These are phyloP conservation scores for Hygrocybe punicea DNA, from an alignment of 768 basidiomycete species.

Conservation along the genomic window DNA sequence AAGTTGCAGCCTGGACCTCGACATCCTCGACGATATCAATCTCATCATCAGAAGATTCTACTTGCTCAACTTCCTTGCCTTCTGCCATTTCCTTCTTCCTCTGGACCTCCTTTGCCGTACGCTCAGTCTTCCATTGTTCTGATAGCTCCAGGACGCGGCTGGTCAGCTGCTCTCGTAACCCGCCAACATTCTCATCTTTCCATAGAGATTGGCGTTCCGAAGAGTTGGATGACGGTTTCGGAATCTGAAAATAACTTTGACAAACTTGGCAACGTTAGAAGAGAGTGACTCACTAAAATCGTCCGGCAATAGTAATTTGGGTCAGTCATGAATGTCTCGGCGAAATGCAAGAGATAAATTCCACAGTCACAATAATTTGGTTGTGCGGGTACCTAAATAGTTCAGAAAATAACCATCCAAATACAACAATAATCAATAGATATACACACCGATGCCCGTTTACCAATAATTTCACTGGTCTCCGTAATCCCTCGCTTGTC, in stretches of 20 bases:
- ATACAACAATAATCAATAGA: neutral
- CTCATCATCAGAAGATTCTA: conserved; percentile 12
- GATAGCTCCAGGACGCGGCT: conserved; percentile 47
- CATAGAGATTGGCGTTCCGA: conserved; percentile 48
- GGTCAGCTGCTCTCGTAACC: conserved; percentile 46
- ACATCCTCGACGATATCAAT: conserved; percentile 13
- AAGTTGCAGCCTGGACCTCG: neutral
- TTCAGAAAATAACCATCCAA: neutral
- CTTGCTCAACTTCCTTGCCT: conserved; percentile 26
- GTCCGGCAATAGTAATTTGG: conserved; percentile 50
- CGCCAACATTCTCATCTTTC: conserved; percentile 47
- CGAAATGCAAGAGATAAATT: conserved; percentile 85
- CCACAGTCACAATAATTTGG: conserved; percentile 93
- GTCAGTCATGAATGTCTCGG: conserved; percentile 66
- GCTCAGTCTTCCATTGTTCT: conserved; percentile 49
- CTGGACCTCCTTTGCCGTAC: conserved; percentile 37
- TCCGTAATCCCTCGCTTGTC: conserved; percentile 55
- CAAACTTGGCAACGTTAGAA: neutral
- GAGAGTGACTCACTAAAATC: conserved; percentile 41
- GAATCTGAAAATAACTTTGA: conserved; percentile 9
- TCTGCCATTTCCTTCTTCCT: conserved; percentile 36
- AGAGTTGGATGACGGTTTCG: conserved; percentile 20
- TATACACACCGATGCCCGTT: conserved; percentile 49
- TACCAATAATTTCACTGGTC: conserved; percentile 42
- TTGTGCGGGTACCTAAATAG: conserved; percentile 77